Evolutionary conservation across 129 eudicot species (phyloP).

Genomic region (Lactuca saligna): DNA sequence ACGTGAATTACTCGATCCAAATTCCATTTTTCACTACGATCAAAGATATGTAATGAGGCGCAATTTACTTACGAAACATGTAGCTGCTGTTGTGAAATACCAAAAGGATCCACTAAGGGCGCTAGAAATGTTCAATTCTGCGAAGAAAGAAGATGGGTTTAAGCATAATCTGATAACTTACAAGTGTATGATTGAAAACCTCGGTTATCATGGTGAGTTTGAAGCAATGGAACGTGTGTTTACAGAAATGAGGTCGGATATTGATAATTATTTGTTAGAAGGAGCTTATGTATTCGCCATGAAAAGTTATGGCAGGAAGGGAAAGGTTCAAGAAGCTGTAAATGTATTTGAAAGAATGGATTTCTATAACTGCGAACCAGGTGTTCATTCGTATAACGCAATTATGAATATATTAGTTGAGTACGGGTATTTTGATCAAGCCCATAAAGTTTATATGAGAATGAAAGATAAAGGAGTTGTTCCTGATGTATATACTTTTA

Average conservation of each 20-base stretch:
- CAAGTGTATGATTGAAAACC: slow-evolving; percentile 78
- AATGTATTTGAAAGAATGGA: slow-evolving; percentile 92
- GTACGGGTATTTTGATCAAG: slow-evolving; percentile 65
- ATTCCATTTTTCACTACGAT: too few relatives aligned
- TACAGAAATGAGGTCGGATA: slow-evolving; percentile 61
- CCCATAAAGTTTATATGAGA: slow-evolving; percentile 88
- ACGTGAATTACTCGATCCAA: too few relatives aligned
- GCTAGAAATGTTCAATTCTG: slow-evolving; percentile 74
- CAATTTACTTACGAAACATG: slow-evolving; percentile 79
- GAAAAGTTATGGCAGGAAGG: slow-evolving; percentile 77
- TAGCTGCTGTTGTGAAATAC: slow-evolving; percentile 69
- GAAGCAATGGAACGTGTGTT: slow-evolving; percentile 74
- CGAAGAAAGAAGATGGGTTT: slow-evolving; percentile 69
- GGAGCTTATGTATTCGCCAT: slow-evolving; percentile 64
- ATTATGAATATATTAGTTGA: slow-evolving; percentile 91
- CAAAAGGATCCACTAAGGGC: slow-evolving; percentile 90
- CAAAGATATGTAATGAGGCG: slow-evolving; percentile 45
- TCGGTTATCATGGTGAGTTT: slow-evolving; percentile 68
- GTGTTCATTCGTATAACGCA: slow-evolving; percentile 67
- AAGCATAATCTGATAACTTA: slow-evolving; percentile 67
- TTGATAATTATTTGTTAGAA: slow-evolving; percentile 61
- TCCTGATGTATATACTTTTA: slow-evolving; percentile 82
- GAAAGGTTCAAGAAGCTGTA: slow-evolving; percentile 84
- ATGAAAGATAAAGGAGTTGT: slow-evolving; percentile 67
- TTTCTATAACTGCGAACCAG: slow-evolving; percentile 70